phyloP scores from a whole-genome alignment of 257 asterid genomes.

The Solanum appendiculatum region DNA sequence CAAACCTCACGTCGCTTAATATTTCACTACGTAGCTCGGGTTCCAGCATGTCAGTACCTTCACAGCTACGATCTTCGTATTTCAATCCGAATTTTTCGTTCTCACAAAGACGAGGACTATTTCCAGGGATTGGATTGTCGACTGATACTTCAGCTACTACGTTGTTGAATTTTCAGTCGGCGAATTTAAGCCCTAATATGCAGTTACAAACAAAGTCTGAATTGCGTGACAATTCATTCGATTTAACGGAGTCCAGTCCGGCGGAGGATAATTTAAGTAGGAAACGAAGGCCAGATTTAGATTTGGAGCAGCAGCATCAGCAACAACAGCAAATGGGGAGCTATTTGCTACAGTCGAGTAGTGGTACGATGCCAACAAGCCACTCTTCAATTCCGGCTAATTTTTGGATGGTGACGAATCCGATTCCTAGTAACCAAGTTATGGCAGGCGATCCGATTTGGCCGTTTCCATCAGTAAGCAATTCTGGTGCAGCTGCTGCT shows the following conservation, averaged over 20 bases:
- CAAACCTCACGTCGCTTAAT: conserved; percentile 81
- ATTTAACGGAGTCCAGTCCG: conserved; percentile 27
- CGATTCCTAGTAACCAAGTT: conserved; percentile 50
- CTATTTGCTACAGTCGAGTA: conserved; percentile 58
- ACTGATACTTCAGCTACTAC: conserved; percentile 47
- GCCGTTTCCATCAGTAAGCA: conserved; percentile 61
- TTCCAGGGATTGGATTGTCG: conserved; percentile 56
- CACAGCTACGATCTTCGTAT: conserved; percentile 70
- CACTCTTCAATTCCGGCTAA: conserved; percentile 78
- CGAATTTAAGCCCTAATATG: conserved; percentile 30
- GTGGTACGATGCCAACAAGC: conserved; percentile 62
- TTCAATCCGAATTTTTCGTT: conserved; percentile 52
- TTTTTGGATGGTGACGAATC: conserved; percentile 88
- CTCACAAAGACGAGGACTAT: conserved; percentile 43
- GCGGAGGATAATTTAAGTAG: conserved; percentile 51
- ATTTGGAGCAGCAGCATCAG: conserved; percentile 22
- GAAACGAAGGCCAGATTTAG: conserved; percentile 59
- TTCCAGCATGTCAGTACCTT: conserved; percentile 87
- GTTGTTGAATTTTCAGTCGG: conserved; percentile 50
- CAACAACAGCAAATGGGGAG: conserved; percentile 64
- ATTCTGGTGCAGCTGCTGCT: conserved; percentile 30
- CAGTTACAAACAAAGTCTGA: conserved; percentile 57
- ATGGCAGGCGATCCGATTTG: conserved; percentile 76
- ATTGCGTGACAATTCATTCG: conserved; percentile 36
- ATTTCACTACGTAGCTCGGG: conserved; percentile 87